These are phyloP conservation scores for Kregervanrija delftensis DNA, from an alignment of 805 yeast genomes.

Conservation along the genomic window DNA sequence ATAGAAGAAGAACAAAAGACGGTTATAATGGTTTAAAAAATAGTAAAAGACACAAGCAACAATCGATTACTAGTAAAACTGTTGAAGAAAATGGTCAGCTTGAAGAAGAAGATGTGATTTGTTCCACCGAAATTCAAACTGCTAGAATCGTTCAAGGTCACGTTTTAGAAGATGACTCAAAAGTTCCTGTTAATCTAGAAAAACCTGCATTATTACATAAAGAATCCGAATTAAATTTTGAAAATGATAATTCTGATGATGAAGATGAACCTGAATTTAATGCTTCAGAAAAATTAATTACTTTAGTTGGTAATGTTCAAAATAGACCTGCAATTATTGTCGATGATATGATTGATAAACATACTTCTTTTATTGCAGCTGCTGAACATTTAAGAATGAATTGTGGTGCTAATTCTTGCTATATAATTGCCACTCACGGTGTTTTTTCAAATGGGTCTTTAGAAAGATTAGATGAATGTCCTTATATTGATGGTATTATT, in stretches of 20 bases:
- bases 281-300: conserved; percentile 78
- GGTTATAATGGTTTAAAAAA: conserved; percentile 34
- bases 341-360: conserved; percentile 97
- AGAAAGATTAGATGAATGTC: conserved; percentile 68
- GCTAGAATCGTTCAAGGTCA: conserved; percentile 97
- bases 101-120: conserved; percentile 60
- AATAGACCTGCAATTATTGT: conserved; percentile 87
- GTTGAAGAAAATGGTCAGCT: conserved; percentile 39
- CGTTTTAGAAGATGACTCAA: conserved; percentile 73
- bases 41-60: conserved; percentile 40
- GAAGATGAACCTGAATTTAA: conserved; percentile 66
- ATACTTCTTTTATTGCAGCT: conserved; percentile 89
- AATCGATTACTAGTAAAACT: conserved; percentile 19
- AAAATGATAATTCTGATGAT: conserved; percentile 80
- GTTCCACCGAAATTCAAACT: conserved; percentile 80
- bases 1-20: conserved; percentile 85
- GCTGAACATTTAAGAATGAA: conserved; percentile 95
- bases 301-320: conserved; percentile 93
- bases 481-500: conserved; percentile 83
- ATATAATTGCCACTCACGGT: conserved; percentile 93
- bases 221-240: conserved; percentile 36
- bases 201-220: conserved; percentile 17
- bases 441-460: conserved; percentile 83
- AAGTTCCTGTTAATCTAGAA: conserved; percentile 3
- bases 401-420: conserved; percentile 92